Evolutionary conservation across 192 early-diverging fungal species (phyloP).

Genomic region (Podila clonocystis): DNA sequence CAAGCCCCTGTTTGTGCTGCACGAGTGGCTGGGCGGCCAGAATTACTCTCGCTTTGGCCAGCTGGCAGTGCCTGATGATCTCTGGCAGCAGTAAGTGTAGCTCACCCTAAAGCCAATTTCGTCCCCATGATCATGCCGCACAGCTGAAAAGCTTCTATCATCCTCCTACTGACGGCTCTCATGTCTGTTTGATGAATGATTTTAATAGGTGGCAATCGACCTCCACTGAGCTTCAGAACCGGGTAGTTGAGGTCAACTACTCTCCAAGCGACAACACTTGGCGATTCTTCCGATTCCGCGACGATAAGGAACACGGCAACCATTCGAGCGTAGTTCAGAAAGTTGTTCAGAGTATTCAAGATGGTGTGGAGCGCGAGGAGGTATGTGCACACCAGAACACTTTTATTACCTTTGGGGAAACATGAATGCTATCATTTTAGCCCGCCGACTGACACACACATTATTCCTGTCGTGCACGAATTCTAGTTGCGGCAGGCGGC

Average conservation of each 20-base stretch:
- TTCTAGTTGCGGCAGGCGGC: constrained; percentile 32
- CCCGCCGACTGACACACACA: not conserved
- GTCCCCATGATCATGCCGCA: not conserved
- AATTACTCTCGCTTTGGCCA: constrained; percentile 54
- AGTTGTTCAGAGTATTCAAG: constrained; percentile 74
- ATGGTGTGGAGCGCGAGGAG: constrained; percentile 75
- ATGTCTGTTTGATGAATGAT: not conserved
- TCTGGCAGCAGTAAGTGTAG: constrained; percentile 58
- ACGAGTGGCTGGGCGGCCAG: constrained; percentile 55
- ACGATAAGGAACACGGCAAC: constrained; percentile 84
- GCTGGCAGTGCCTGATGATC: constrained; percentile 63
- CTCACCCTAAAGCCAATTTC: no score
- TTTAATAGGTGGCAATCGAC: constrained; percentile 29
- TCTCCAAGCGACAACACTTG: constrained; percentile 65
- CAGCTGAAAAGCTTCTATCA: not conserved
- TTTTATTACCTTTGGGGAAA: not conserved
- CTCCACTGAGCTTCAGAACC: constrained; percentile 54
- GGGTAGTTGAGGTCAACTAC: constrained; percentile 72
- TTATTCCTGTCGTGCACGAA: not conserved
- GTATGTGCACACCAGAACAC: constrained; percentile 17
- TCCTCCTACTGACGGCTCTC: not conserved
- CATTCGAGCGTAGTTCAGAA: constrained; percentile 66
- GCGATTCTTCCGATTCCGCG: constrained; percentile 81
- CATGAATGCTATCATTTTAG: not conserved
- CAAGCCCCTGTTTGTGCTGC: constrained; percentile 58